Evolutionary conservation across 140 eudicot genomes (phyloP), one percentile per base, ranked within the genome.

Genomic region (Flaveria floridana): DNA sequence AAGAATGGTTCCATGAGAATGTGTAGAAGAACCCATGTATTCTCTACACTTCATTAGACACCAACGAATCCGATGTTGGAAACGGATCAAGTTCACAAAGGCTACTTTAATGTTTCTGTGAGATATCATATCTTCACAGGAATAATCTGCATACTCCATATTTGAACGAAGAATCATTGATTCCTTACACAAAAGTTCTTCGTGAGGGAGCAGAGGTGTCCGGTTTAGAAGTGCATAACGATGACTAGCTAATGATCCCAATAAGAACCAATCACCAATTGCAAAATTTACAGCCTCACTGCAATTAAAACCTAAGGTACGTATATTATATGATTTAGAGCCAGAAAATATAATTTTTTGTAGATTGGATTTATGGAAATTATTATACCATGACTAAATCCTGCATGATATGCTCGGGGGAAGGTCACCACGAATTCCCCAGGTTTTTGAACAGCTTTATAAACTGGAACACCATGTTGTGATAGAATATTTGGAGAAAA

Each of bases 211-310:
- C 20, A 92, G 86, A 75, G 98, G 98, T 58, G 82, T 72, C 80
- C 98, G 89, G 72, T 86, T 87, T 19, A 92, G 85, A 74, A 87
- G 79, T 6, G 98, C 89, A 76, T 92, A 92, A 75, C 98, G 96
- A 59, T 85, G 95, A 56, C 96, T 89, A 63, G 98, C 96, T 25
- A 92, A 73, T 41, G 95, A 84, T 21, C 96, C 98, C 72, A 89
- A 70, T 6, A 90, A 86, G 79, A 92, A 92, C 98, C 98, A 92
- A 76, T 92, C 96, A 51, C 98, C 92, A 61, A 86, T 80, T 15
- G 98, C 98, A 82, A 93, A 93, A 82, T 93, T 93, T 25, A 93
- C 98, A 30, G 98, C 98, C 72, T 92, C 98, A 1, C 98, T 95
- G 82, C 98, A 92, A 72, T 92, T 92, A 58, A 89, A 92, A 81